A percentile compares a stretch with the other conserved stretches of the same genome.
Conservation (phyloP, 805 yeast species). For the Lachancea mirantina region DNA sequence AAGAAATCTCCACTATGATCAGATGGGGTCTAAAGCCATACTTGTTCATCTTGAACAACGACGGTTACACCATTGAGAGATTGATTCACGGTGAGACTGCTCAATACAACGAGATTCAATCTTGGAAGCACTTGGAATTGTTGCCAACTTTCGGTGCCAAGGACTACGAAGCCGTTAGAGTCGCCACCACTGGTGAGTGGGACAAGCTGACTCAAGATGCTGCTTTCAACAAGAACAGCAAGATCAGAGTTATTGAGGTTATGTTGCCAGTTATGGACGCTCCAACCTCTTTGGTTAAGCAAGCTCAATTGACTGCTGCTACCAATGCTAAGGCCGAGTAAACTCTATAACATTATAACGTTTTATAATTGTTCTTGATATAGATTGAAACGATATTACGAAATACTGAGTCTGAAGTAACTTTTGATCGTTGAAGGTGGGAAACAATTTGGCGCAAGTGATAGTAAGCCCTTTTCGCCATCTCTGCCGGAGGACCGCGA, state of each 20-base stretch:
- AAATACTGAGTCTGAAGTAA: too few species aligned
- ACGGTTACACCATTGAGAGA: conserved; percentile 70
- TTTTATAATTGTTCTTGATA: conserved; percentile 3
- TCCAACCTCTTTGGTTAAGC: conserved; percentile 55
- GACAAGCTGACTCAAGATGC: conserved; percentile 41
- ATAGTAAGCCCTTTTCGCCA: too few species aligned
- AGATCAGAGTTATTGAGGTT: conserved; percentile 59
- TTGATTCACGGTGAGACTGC: conserved; percentile 65
- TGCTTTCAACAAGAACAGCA: conserved; percentile 47
- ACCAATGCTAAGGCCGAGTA: conserved; percentile 34
- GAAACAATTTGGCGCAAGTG: too few species aligned
- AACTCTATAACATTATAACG: too few species aligned
- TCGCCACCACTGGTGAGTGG: conserved; percentile 52
- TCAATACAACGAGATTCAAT: conserved; percentile 58
- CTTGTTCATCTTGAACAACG: conserved; percentile 61
- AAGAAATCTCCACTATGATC: conserved; percentile 63
- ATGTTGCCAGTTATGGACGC: conserved; percentile 68
- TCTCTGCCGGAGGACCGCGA: too few species aligned
- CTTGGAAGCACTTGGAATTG: conserved; percentile 57
- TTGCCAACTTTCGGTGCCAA: conserved; percentile 45
- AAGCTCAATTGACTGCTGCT: conserved; percentile 55
- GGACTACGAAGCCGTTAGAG: conserved; percentile 47
- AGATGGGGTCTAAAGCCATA: conserved; percentile 63
- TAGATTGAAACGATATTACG: too few species aligned
- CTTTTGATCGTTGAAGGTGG: too few species aligned